Base-by-base conservation (phyloP, 192 early-diverging fungal species). In the Oehlia diaphana region DNA sequence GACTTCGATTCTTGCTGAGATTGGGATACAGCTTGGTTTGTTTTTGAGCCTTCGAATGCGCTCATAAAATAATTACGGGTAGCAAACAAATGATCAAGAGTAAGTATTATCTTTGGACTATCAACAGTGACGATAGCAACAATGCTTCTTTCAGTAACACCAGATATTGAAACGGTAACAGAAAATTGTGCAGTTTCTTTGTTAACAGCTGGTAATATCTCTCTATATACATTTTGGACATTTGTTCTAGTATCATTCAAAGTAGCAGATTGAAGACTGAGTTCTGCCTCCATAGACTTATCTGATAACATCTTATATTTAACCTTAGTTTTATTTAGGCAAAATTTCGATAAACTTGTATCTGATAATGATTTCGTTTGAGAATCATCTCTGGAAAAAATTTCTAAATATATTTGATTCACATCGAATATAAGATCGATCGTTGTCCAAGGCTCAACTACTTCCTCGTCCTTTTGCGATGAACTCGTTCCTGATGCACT, bases 11-110 rank as follows among this genome's bases (percentile, higher is more conserved):
- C 62, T 58, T 62, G 13, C 1, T 61, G 79, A 73, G n/a, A 65
- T 50, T 33, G 72, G 23, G 80, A 39, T 39, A 37, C 9, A 2
- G 63, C 26, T 3, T 74, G 1, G 49, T 72, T 63, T 9, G 80
- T 58, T 21, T 50, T 26, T 42, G 72, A 61, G 13, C 72, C 39
- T 28, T 67, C 78, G 44, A 93, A 88, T 21, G 89, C 89, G 39
- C 88, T 91, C 83, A 88, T 92, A 66, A 95, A 93, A 83, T 93
- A 99, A 66, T 90, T 88, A 50, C 88, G 81, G 35, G 98, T 83
- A 13, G 90, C 86, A 76, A 97, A 95, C 23, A 95, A 81, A 77
- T 97, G 95, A 83, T 99, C 96, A 28, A 97, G 86, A 28, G 94
- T 92, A 50, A 99, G 86, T 73, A 97, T 90, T 6, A 98, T 80